Conservation (phyloP, 202 grass and related monocot genomes). For the Eragrostis tef region DNA sequence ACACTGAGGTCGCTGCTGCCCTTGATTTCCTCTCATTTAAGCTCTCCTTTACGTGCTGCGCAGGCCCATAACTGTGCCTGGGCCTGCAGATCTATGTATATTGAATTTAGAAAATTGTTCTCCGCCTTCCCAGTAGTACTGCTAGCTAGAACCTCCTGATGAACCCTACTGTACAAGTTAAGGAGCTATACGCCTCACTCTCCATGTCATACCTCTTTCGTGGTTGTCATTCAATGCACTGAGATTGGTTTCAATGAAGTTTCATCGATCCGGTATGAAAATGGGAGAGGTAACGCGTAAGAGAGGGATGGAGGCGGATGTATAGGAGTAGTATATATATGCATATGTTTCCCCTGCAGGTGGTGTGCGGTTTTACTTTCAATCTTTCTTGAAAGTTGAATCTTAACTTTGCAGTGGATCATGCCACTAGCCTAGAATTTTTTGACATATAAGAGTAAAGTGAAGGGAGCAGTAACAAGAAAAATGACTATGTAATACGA, state of each 20-base stretch:
- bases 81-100: constrained; percentile 41
- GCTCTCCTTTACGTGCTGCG: constrained; percentile 24
- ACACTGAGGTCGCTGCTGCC: constrained; percentile 16
- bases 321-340: not conserved
- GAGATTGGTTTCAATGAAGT: constrained; percentile 54
- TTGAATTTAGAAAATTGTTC: constrained; percentile 28
- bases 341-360: not conserved
- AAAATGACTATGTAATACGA: too few species aligned
- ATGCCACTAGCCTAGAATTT: not conserved
- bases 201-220: constrained; percentile 64
- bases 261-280: not conserved
- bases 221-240: constrained; percentile 64
- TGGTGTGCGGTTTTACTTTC: not conserved
- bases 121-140: constrained; percentile 1
- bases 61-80: not conserved
- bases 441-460: not conserved
- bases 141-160: constrained; percentile 45
- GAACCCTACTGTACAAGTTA: constrained; percentile 31
- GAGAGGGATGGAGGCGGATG: not conserved
- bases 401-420: not conserved
- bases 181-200: constrained; percentile 10
- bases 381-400: not conserved
- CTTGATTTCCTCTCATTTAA: constrained; percentile 57
- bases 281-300: too few species aligned
- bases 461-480: too few species aligned